Percentiles rank a stretch among this genome's conserved stretches.
Conservation (phyloP, 768 basidiomycete species). For the Asterophora parasitica region DNA sequence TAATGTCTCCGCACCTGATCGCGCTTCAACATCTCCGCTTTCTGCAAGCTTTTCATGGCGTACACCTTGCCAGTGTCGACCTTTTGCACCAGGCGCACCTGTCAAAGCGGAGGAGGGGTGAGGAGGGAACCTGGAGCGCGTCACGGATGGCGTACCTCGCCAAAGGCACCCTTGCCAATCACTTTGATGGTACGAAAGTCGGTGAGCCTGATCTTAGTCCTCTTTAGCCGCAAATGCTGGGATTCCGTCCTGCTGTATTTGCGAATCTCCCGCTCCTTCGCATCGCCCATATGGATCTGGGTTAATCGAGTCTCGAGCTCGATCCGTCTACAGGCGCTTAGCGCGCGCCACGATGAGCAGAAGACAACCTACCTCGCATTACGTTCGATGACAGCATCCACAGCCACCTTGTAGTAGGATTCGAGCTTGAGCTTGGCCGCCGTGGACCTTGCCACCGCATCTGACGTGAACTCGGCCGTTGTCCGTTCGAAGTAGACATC, state of each 20-base stretch:
- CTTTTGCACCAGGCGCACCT: conserved; percentile 96
- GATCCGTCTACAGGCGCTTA: conserved; percentile 54
- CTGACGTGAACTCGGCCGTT: conserved; percentile 75
- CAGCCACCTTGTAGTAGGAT: conserved; percentile 97
- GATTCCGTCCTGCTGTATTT: conserved; percentile 85
- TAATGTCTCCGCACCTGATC: conserved; percentile 68
- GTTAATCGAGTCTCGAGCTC: conserved; percentile 83
- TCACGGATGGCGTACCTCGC: conserved; percentile 59
- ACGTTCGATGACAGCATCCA: conserved; percentile 93
- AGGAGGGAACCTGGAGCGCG: conserved; percentile 6
- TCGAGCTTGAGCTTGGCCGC: conserved; percentile 96
- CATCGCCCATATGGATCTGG: conserved; percentile 70
- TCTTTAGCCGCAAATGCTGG: conserved; percentile 83
- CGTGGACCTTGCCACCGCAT: conserved; percentile 84
- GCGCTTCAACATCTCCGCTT: conserved; percentile 98
- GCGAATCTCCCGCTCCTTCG: conserved; percentile 84
- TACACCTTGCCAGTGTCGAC: conserved; percentile 97
- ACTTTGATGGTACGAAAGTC: conserved; percentile 98
- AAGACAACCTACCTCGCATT: conserved; percentile 70
- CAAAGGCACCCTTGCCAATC: conserved; percentile 98
- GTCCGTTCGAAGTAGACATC: conserved; percentile 96
- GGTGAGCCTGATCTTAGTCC: conserved; percentile 88
- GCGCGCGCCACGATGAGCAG: background rate
- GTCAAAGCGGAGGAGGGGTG: conserved; percentile 2
- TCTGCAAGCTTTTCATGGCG: conserved; percentile 98